Base-by-base conservation (phyloP, 441 rosid species). In the Corymbia citriodora region DNA sequence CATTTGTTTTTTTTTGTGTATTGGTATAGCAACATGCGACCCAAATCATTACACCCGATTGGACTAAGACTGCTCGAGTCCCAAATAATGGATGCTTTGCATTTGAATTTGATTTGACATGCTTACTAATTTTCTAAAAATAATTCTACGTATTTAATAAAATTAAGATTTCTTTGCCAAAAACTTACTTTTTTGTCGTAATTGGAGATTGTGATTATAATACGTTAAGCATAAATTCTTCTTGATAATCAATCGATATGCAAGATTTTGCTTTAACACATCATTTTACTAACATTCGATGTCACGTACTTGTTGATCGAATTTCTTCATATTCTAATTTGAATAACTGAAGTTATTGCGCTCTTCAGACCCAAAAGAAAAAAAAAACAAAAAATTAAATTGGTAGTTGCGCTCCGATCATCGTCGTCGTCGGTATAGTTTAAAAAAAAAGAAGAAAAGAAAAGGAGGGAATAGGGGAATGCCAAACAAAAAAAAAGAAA, bases 131-230 rank as follows among this genome's bases (percentile, higher is more conserved):
- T 9, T 68, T 17, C 9, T 18, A 33, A 68, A 68, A 16, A 16
- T 17, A 31, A 31, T 31, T 16, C 10, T 9, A 1, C 40, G 8
- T n/a, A 6, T 68, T 59, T 16, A 16, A 31, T 1, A 16, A 31
- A 33, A 68, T 2, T 2, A 8, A 0, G 19, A 3, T 68, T 31
- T 16, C 6, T 0, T 31, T 2, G 0, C 18, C 7, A 16, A 68
- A 31, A 4, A 0, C 5, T 16, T 14, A 65, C 10, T 65, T n/a
- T 54, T 65, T n/a, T 0, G 3, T 0, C 0, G 1, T 14, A 65
- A 65, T 0, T 7, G 0, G 1, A n/a, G 2, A 9, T n/a, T 7
- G 0, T n/a, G 4, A 54, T 55, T 55, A 55, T 9, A 55, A 55
- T 55, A 10, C 59, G 18, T 55, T 0, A 0, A 18, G 3, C 10